Evolutionary conservation across 352 stramenopile genomes (phyloP), one percentile per base, ranked within the genome.

Genomic region (Saprolegnia parasitica): DNA sequence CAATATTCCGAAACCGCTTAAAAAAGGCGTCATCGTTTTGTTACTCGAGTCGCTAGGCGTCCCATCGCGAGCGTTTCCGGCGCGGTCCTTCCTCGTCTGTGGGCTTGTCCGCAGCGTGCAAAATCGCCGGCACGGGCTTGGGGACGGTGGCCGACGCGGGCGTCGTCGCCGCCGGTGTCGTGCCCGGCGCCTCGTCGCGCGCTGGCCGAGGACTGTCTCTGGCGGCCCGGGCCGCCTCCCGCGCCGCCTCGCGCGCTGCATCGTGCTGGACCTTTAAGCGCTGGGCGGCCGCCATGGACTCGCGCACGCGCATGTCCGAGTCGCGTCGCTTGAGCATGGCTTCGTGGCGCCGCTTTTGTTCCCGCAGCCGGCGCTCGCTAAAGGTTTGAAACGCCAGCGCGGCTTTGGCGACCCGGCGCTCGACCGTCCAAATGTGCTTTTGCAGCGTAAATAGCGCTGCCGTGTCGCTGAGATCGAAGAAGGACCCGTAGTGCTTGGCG

Each of bases 371-470:
- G 11, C 86, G 80, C 55, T 91, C 90, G 21, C 87, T 77, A 67
- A 94, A 95, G 64, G 85, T 94, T 55, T 95, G 83, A 68, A 95
- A 93, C 16, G 79, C 81, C n/a, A 86, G 86, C 45, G 73, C 67
- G 20, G 68, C 72, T 15, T 74, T 75, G 20, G 81, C 77, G 0
- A 83, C 62, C 42, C 82, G 84, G 18, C 78, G 82, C 63, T 95
- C 87, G 10, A 95, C 78, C 46, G 76, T 71, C 72, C 87, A 92
- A 21, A 95, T 81, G 15, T 73, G 74, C 57, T 81, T 74, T 50
- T 95, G 86, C 63, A 94, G 57, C 5, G 78, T 74, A 49, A 93
- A 82, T 13, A 84, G 74, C 0, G 74, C 68, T 11, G 74, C 76
- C 15, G 90, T 56, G 4, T 79, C 77, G 0, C 81, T 76, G 18